Evolutionary conservation across 2,329 filamentous ascomycete species (phyloP), one percentile per base, ranked within the genome.

Genomic region (Penicillium sp.): DNA sequence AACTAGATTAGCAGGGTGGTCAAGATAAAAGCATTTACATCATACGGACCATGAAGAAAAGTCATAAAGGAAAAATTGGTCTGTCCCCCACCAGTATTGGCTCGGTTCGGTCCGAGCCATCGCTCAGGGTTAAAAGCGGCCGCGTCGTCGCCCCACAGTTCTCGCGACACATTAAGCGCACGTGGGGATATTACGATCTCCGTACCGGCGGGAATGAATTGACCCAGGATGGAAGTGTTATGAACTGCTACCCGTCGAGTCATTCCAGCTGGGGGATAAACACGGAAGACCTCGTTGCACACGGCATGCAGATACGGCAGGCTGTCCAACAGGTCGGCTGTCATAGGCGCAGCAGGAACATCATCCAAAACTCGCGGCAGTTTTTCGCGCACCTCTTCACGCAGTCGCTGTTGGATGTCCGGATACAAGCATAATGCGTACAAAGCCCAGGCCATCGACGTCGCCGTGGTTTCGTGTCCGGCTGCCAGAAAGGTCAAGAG

Each of bases 401-500:
- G 87, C 5, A 96, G 82, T 1, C 81, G 81, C 29, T 74, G 73
- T 75, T 93, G 89, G 3, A 89, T 77, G 1, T 85, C 80, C 0
- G 84, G 86, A 65, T 90, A 73, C n/a, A 80, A 79, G 61, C 84
- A 84, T 21, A 95, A 81, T 48, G 87, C 76, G 68, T 91, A 90
- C 8, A 86, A 74, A 4, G 87, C 83, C 88, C 89, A 93, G 10
- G 86, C 88, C 71, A 93, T 80, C n/a, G 89, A 82, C 1, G 87
- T 83, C 1, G 90, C 86, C 0, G 90, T 93, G 0, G 90, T 93
- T 74, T 93, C 89, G 71, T 93, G 90, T 21, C 87, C 87, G 0
- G 91, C 91, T 0, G 88, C 88, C 8, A 95, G 83, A 77, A 95
- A 93, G 0, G 90, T 95, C 90, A 95, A 93, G 71, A 93, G 84